phyloP scores from a whole-genome alignment of 345 rosid genomes.

The Anacardium occidentale region DNA sequence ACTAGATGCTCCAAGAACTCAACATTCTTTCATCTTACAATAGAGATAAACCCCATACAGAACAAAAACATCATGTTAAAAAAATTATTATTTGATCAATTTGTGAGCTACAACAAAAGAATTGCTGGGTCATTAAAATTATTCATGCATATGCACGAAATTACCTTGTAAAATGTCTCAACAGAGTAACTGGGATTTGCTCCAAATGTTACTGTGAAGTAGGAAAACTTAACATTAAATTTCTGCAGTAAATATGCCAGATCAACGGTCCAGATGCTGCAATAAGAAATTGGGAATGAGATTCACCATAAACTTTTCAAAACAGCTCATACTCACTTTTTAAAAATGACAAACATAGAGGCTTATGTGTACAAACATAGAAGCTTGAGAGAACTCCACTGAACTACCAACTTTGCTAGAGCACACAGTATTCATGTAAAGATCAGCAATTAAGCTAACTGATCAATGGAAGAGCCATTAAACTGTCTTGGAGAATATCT shows the following conservation, averaged over 20 bases:
- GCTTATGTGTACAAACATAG: slow-evolving; percentile 1
- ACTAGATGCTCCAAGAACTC: neutral
- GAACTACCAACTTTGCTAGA: neutral
- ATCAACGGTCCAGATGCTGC: slow-evolving; percentile 95
- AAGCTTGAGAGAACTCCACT: neutral
- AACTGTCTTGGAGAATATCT: neutral
- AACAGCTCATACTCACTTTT: slow-evolving; percentile 3
- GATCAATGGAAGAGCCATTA: neutral
- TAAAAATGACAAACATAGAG: neutral
- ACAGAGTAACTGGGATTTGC: slow-evolving; percentile 85
- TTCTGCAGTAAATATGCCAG: slow-evolving; percentile 77
- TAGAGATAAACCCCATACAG: neutral
- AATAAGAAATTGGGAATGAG: slow-evolving; percentile 25
- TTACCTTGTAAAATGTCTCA: slow-evolving; percentile 88
- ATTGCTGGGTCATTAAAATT: neutral
- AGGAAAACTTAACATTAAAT: slow-evolving; percentile 72
- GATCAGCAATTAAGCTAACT: slow-evolving; percentile 6
- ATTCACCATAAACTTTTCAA: slow-evolving; percentile 15
- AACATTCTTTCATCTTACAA: neutral
- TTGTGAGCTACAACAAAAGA: neutral
- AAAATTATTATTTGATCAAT: neutral
- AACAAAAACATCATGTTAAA: neutral
- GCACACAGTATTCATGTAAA: slow-evolving; percentile 3
- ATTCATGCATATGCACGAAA: slow-evolving; percentile 13
- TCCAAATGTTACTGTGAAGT: slow-evolving; percentile 82